These are phyloP conservation scores for Aspergillus fijiensis DNA, from an alignment of 2,329 filamentous ascomycete species.

Conservation along the genomic window DNA sequence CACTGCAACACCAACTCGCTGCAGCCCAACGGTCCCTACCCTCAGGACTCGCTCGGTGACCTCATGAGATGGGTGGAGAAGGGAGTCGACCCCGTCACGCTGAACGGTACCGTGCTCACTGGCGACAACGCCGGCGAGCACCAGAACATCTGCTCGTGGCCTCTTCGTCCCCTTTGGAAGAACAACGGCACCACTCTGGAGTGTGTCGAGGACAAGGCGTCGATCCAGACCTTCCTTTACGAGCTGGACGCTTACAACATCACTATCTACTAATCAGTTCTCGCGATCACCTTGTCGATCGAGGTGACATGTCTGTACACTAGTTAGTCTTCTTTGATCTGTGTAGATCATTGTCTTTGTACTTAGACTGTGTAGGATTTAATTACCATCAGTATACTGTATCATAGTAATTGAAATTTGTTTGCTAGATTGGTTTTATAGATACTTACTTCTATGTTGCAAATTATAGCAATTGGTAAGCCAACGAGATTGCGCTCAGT, in stretches of 20 bases:
- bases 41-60: conserved; percentile 47
- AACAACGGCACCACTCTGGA: neutral
- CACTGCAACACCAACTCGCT: conserved; percentile 52
- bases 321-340: too few relatives aligned
- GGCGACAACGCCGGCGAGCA: conserved; percentile 32
- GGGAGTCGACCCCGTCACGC: conserved; percentile 43
- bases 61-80: conserved; percentile 57
- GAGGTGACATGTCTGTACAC: too few relatives aligned
- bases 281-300: too few relatives aligned
- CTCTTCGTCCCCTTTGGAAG: conserved; percentile 24
- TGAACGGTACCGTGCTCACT: conserved; percentile 43
- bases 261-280: neutral
- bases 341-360: too few relatives aligned
- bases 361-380: too few relatives aligned
- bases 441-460: too few relatives aligned
- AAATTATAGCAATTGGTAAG: too few relatives aligned
- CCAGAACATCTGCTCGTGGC: conserved; percentile 37
- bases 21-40: conserved; percentile 46
- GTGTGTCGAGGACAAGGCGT: neutral
- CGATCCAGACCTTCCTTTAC: neutral
- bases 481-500: too few relatives aligned
- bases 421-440: too few relatives aligned
- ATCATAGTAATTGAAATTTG: too few relatives aligned
- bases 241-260: neutral
- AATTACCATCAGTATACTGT: too few relatives aligned